phyloP scores from a whole-genome alignment of 345 rosid genomes.

The Eucalyptus brandiana region DNA sequence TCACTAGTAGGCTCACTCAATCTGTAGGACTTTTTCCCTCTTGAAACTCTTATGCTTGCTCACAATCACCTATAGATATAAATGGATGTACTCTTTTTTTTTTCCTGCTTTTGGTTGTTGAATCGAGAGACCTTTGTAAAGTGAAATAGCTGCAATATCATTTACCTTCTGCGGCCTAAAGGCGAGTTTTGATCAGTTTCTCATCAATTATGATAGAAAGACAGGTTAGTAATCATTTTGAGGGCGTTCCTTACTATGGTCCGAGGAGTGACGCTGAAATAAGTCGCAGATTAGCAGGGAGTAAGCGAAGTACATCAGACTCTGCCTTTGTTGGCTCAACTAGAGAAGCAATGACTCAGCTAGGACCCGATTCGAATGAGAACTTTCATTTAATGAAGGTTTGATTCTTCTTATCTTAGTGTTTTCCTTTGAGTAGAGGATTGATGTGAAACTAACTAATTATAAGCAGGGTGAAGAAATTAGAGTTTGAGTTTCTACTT shows the following conservation, averaged over 20 bases:
- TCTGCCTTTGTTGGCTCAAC: conserved; percentile 35
- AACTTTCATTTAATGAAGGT: conserved; percentile 73
- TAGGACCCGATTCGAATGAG: conserved; percentile 58
- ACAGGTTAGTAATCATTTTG: conserved; percentile 56
- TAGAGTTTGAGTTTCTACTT: background rate
- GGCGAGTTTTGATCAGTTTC: conserved; percentile 9
- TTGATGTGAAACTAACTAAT: background rate
- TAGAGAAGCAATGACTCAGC: conserved; percentile 18
- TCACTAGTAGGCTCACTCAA: background rate
- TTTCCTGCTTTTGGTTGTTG: background rate
- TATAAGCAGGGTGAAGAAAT: background rate
- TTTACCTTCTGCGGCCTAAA: background rate
- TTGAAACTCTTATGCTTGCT: background rate
- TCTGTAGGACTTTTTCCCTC: background rate
- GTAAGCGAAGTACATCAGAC: conserved; percentile 73
- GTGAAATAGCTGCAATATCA: background rate
- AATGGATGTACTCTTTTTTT: background rate
- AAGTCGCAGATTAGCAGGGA: conserved; percentile 50
- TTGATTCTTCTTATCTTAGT: background rate
- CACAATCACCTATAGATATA: background rate
- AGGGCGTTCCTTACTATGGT: conserved; percentile 76
- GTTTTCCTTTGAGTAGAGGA: background rate
- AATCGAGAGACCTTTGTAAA: background rate
- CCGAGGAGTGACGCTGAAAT: conserved; percentile 62
- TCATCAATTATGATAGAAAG: conserved; percentile 34